Percentiles rank a stretch among this genome's conserved stretches.
Conservation (phyloP, 352 stramenopile genomes). For the Saprolegnia diclina region DNA sequence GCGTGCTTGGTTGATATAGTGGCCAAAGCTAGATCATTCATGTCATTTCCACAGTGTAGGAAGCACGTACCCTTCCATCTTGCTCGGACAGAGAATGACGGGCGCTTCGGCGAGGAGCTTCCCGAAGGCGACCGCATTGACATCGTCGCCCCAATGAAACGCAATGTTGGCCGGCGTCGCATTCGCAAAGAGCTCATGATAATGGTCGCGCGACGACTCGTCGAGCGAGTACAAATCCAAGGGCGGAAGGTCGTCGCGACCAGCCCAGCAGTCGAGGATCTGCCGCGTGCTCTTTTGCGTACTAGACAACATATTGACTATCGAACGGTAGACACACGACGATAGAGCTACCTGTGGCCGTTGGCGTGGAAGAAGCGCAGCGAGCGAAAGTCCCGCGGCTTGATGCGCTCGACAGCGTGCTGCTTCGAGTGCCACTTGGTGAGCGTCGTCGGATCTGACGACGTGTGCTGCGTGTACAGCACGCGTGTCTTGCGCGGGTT, state of each 20-base stretch:
- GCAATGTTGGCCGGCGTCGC: conserved; percentile 4
- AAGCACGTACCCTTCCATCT: conserved; percentile 26
- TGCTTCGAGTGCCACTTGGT: conserved; percentile 26
- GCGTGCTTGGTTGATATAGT: conserved; percentile 62
- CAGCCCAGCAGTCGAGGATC: conserved; percentile 43
- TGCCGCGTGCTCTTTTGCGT: conserved; percentile 40
- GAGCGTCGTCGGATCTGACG: conserved; percentile 42
- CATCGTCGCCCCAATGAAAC: conserved; percentile 12
- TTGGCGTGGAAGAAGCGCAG: conserved; percentile 19
- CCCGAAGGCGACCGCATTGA: conserved; percentile 8
- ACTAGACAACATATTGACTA: conserved; percentile 19
- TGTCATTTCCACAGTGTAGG: conserved; percentile 2
- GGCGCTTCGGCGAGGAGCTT: conserved; percentile 22
- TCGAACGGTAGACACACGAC: background rate
- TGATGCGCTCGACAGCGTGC: background rate
- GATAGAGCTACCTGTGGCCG: conserved; percentile 13
- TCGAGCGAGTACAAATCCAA: conserved; percentile 39
- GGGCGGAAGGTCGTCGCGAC: conserved; percentile 32
- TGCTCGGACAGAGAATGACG: conserved; percentile 26
- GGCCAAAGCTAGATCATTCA: conserved; percentile 37
- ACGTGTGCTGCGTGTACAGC: conserved; percentile 54
- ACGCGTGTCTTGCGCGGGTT: conserved; percentile 46
- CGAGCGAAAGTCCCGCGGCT: background rate
- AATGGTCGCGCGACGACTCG: conserved; percentile 33
- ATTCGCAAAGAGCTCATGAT: conserved; percentile 27